Conservation (phyloP, 225 moss, liverwort and hornwort genomes). For the Sphagnum tenellum region DNA sequence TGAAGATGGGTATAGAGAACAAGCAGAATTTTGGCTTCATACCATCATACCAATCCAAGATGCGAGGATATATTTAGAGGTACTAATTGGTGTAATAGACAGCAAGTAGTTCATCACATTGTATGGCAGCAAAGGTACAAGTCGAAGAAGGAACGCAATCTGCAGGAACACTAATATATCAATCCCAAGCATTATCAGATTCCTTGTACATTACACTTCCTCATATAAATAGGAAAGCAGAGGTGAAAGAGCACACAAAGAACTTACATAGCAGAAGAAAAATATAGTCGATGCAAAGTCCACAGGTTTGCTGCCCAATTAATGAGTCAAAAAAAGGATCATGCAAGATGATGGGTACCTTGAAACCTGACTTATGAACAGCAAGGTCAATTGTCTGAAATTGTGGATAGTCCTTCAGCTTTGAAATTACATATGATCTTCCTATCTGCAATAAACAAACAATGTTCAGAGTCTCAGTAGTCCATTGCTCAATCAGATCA, state of each 20-base stretch:
- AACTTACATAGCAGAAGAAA: too few relatives aligned
- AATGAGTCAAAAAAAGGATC: too few relatives aligned
- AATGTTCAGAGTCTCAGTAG: too few relatives aligned
- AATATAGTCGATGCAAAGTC: too few relatives aligned
- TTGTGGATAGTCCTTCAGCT: constrained; percentile 85
- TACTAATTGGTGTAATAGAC: constrained; percentile 83
- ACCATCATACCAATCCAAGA: constrained; percentile 99
- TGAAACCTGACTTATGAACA: constrained; percentile 89
- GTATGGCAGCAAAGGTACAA: constrained; percentile 87
- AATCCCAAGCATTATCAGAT: too few relatives aligned
- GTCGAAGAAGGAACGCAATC: constrained; percentile 83
- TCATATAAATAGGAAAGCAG: too few relatives aligned
- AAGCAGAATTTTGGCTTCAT: neutral
- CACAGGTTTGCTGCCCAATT: too few relatives aligned
- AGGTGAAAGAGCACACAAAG: too few relatives aligned
- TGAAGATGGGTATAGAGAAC: too few relatives aligned
- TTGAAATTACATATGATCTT: constrained; percentile 80
- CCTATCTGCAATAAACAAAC: constrained; percentile 38
- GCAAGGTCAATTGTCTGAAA: constrained; percentile 85
- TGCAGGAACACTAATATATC: constrained; percentile 16
- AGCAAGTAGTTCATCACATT: constrained; percentile 86
- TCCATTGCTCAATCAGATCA: too few relatives aligned
- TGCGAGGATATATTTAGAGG: constrained; percentile 57
- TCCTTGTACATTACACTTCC: too few relatives aligned
- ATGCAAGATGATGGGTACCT: constrained; percentile 21